Evolutionary conservation across 495 filamentous ascomycete genomes (phyloP).

Genomic region (Filosporella fistucella): DNA sequence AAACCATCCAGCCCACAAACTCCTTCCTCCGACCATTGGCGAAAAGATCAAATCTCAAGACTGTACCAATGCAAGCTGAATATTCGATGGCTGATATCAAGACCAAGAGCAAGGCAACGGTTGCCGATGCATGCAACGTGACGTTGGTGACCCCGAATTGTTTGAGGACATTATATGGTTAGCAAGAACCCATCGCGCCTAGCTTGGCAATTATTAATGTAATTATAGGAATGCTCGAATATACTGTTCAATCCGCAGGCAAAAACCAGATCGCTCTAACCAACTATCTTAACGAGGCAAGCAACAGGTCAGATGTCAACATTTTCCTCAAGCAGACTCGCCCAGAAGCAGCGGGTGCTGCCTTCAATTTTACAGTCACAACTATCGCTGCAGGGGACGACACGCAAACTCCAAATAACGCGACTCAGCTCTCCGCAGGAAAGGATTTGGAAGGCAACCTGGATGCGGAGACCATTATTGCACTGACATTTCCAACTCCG

Average conservation of each 20-base stretch:
- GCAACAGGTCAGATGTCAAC: conserved; percentile 56
- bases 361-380: conserved; percentile 48
- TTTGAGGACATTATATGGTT: background rate
- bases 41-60: conserved; percentile 2
- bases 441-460: conserved; percentile 63
- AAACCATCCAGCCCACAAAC: conserved; percentile 61
- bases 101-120: background rate
- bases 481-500: conserved; percentile 51
- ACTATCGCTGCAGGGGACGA: conserved; percentile 56
- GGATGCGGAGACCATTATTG: conserved; percentile 65
- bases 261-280: conserved; percentile 37
- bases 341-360: conserved; percentile 44
- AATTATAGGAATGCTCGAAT: conserved; percentile 10
- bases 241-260: conserved; percentile 26
- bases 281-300: conserved; percentile 65
- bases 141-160: background rate
- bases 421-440: conserved; percentile 14
- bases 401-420: conserved; percentile 45
- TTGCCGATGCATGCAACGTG: background rate
- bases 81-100: background rate
- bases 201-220: background rate
- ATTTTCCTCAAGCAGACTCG: conserved; percentile 50
- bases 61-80: background rate
- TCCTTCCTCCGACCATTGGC: conserved; percentile 43
- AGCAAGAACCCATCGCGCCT: background rate